Base-by-base conservation (phyloP, 441 rosid species). In the Euphorbia corollata region DNA sequence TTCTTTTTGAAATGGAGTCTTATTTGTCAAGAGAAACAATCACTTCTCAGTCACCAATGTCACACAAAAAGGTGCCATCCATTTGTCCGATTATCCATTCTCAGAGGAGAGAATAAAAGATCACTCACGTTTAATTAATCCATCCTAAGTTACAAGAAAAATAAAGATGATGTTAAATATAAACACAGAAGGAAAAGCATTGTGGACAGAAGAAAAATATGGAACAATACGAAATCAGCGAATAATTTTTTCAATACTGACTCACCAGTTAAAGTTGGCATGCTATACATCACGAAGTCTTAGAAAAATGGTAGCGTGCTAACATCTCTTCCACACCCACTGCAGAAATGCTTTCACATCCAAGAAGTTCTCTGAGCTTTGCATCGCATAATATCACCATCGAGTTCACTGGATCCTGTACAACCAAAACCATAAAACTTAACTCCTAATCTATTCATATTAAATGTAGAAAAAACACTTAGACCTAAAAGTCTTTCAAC, bases 331-430 rank as follows among this genome's bases (percentile, higher is more conserved):
- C 81, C 62, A 89, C 81, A 72, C 93, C 96, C 78, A 87, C 79
- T 22, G 91, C 91, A 77, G 96, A 85, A 32, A 92, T 87, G 87
- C 90, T 86, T 73, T 92, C 91, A 70, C 97, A 88, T 70, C 96
- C 94, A 55, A 92, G 87, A 67, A 92, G 96, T 59, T 87, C 92
- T 0, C 70, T 75, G 61, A 92, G 96, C 85, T 88, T 90, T 63
- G 68, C 88, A 73, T 92, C 96, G 71, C 98, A 92, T 61, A 74
- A 74, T 64, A 92, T 86, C 64, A 78, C 89, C 96, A 86, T 86
- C 45, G 92, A 74, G 74, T 86, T 87, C 61, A 54, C 67, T n/a
- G 91, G 90, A 72, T 89, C 95, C 95, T 89, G 73, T 16, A 41
- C 13, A 66, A 54, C 32, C 45, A 71, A 68, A 70, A 65, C 45